phyloP scores from a whole-genome alignment of 495 filamentous ascomycete genomes.

The Penicillium daleae region DNA sequence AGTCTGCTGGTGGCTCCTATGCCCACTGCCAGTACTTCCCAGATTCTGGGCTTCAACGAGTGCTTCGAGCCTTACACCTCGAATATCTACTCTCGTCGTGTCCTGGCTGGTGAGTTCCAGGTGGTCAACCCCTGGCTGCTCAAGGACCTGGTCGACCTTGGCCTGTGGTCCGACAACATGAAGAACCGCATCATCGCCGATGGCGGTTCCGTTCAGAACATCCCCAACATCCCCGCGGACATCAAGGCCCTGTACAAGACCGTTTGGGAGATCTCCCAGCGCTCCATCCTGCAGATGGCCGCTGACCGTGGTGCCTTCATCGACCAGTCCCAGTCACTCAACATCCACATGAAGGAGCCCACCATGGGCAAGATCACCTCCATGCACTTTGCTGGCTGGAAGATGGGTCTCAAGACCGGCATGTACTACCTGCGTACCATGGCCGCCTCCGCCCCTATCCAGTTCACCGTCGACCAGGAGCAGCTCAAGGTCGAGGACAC shows the following conservation, averaged over 20 bases:
- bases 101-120: conserved; percentile 97
- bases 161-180: conserved; percentile 99
- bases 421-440: conserved; percentile 99
- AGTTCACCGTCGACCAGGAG: conserved; percentile 99
- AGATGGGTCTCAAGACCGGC: conserved; percentile 97
- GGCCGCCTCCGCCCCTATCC: conserved; percentile 94
- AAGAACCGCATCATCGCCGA: conserved; percentile 99
- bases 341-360: conserved; percentile 98
- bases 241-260: conserved; percentile 99
- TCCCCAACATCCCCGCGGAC: conserved; percentile 92
- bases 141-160: conserved; percentile 97
- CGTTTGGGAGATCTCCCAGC: conserved; percentile 99
- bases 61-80: conserved; percentile 99
- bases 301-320: conserved; percentile 98
- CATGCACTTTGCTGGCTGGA: conserved; percentile 99
- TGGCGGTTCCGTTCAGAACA: conserved; percentile 93
- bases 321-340: conserved; percentile 97
- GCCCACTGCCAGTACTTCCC: conserved; percentile 94
- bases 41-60: conserved; percentile 98
- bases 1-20: conserved; percentile 93
- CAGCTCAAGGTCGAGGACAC: conserved; percentile 88
- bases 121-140: conserved; percentile 99
- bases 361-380: conserved; percentile 99
- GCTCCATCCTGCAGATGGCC: conserved; percentile 93
- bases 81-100: conserved; percentile 98